These are phyloP conservation scores for Phyllosticta capitalensis DNA, from an alignment of 2,329 filamentous ascomycete species.

Conservation along the genomic window DNA sequence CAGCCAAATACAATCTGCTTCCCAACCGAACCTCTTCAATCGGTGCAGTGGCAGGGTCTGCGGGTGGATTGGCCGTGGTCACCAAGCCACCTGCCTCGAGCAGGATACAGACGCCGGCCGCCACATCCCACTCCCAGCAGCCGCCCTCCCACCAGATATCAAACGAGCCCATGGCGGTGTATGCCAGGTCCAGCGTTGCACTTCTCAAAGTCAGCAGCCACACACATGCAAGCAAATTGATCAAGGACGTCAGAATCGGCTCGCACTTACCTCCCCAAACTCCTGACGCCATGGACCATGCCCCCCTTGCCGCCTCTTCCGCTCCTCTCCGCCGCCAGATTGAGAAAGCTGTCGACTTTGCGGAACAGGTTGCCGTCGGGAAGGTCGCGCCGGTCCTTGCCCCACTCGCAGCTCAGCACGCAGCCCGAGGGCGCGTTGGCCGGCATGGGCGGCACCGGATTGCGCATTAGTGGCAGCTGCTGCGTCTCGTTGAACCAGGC, in stretches of 20 bases:
- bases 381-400: slow-evolving; percentile 61
- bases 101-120: slow-evolving; percentile 63
- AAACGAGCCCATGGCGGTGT: slow-evolving; percentile 64
- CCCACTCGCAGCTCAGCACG: slow-evolving; percentile 69
- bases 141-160: slow-evolving; percentile 81
- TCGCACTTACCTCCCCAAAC: slow-evolving; percentile 48
- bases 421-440: slow-evolving; percentile 56
- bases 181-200: slow-evolving; percentile 65
- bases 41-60: slow-evolving; percentile 43
- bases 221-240: background rate
- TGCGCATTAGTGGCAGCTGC: slow-evolving; percentile 52
- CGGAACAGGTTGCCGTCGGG: slow-evolving; percentile 58
- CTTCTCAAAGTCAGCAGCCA: slow-evolving; percentile 27
- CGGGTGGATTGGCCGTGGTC: slow-evolving; percentile 63
- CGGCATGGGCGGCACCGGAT: slow-evolving; percentile 55
- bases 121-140: slow-evolving; percentile 77
- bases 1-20: slow-evolving; percentile 60
- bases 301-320: slow-evolving; percentile 57
- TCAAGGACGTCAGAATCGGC: background rate
- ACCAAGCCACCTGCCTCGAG: slow-evolving; percentile 65
- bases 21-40: slow-evolving; percentile 55
- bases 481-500: slow-evolving; percentile 60
- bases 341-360: slow-evolving; percentile 67
- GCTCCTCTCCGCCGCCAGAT: slow-evolving; percentile 59
- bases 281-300: slow-evolving; percentile 70